Evolutionary conservation across 768 basidiomycete genomes (phyloP).

Genomic region (Boletales sp.): DNA sequence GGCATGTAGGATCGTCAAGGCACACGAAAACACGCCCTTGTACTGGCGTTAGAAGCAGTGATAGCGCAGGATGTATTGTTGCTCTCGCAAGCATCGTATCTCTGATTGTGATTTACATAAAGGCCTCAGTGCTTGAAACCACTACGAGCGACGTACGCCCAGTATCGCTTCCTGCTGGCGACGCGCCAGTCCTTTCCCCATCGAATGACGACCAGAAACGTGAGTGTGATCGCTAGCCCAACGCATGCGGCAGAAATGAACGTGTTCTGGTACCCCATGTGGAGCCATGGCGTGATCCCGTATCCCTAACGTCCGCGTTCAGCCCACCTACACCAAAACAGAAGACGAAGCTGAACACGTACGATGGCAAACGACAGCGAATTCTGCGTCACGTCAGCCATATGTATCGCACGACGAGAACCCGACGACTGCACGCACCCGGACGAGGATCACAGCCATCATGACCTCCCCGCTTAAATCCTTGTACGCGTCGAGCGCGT

Average conservation of each 20-base stretch:
- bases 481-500: constrained; percentile 20
- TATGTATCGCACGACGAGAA: too few species aligned
- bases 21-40: constrained; percentile 29
- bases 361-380: constrained; percentile 17
- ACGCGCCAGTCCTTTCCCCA: constrained; percentile 18
- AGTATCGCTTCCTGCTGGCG: constrained; percentile 13
- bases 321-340: too few species aligned
- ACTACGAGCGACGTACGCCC: constrained; percentile 17
- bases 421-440: constrained; percentile 5
- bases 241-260: constrained; percentile 18
- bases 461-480: constrained; percentile 18
- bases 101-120: too few species aligned
- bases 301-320: constrained; percentile 11
- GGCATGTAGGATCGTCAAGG: constrained; percentile 40
- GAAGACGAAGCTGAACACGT: too few species aligned
- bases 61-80: not conserved
- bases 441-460: constrained; percentile 20
- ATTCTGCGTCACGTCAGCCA: constrained; percentile 3
- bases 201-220: constrained; percentile 13
- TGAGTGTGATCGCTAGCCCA: constrained; percentile 18
- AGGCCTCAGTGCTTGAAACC: constrained; percentile 8
- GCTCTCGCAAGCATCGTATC: too few species aligned
- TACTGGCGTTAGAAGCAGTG: constrained; percentile 34
- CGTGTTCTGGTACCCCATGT: constrained; percentile 17
- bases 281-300: constrained; percentile 19